Conservation (phyloP, 78 protist genomes). For the Goniomonas avonlea region DNA sequence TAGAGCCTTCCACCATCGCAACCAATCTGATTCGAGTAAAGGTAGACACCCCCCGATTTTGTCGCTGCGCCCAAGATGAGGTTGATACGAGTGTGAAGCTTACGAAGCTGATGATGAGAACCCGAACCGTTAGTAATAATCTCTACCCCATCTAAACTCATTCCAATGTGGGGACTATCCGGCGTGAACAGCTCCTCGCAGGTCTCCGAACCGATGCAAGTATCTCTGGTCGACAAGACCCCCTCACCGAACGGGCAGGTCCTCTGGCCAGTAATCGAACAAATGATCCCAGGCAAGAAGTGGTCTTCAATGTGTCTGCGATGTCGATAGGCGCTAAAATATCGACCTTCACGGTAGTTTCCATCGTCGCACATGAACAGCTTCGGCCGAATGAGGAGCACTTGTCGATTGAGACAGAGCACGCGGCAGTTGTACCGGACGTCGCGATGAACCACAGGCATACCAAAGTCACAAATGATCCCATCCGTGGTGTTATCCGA, state of each 20-base stretch:
- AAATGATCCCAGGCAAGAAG: neutral
- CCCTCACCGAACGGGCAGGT: slow-evolving; percentile 60
- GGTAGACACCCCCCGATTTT: slow-evolving; percentile 50
- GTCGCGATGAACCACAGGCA: slow-evolving; percentile 57
- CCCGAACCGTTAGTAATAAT: slow-evolving; percentile 76
- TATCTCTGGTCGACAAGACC: slow-evolving; percentile 53
- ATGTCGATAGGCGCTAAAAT: neutral
- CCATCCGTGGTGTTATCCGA: slow-evolving; percentile 8
- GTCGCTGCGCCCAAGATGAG: slow-evolving; percentile 52
- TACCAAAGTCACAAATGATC: slow-evolving; percentile 71
- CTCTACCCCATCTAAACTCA: slow-evolving; percentile 59
- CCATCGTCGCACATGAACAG: slow-evolving; percentile 71
- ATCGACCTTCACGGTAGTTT: slow-evolving; percentile 74
- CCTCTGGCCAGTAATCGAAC: neutral
- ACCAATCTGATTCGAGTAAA: slow-evolving; percentile 51
- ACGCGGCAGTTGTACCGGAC: slow-evolving; percentile 78
- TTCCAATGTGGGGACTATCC: slow-evolving; percentile 38
- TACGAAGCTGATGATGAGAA: slow-evolving; percentile 75
- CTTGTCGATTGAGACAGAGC: slow-evolving; percentile 14
- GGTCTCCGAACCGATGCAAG: slow-evolving; percentile 48
- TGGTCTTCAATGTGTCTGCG: neutral
- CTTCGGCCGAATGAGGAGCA: slow-evolving; percentile 72
- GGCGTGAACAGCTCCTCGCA: slow-evolving; percentile 83
- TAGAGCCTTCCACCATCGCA: slow-evolving; percentile 80
- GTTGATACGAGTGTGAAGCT: slow-evolving; percentile 61